Percentiles rank a stretch among this genome's conserved stretches.
Conservation (phyloP, 2,329 filamentous ascomycete genomes). For the Stagonosporopsis cucurbitacearum region DNA sequence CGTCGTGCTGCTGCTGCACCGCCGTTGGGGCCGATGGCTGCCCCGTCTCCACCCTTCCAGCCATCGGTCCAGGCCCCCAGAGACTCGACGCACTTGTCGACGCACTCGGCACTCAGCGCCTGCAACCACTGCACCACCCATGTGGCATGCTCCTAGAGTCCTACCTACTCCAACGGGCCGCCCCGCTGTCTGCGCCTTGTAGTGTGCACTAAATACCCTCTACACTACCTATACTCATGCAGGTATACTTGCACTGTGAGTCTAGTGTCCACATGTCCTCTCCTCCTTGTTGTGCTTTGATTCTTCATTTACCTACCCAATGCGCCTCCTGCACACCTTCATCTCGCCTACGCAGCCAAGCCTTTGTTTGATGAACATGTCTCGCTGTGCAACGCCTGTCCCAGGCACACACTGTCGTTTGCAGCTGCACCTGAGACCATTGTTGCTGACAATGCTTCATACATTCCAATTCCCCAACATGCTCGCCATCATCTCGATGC, state of each 20-base stretch:
- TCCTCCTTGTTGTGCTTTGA: neutral
- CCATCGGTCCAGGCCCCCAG: conserved; percentile 9
- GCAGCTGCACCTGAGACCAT: neutral
- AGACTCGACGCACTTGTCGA: conserved; percentile 6
- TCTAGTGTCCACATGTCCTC: too few species aligned
- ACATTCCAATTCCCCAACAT: neutral
- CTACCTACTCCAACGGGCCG: conserved; percentile 22
- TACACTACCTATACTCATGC: too few species aligned
- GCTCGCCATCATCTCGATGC: neutral
- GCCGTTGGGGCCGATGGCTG: neutral
- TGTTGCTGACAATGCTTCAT: conserved; percentile 2
- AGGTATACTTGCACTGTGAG: too few species aligned
- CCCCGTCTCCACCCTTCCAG: conserved; percentile 2
- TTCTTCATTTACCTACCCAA: conserved; percentile 9
- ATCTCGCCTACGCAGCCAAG: conserved; percentile 9
- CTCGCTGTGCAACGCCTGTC: neutral
- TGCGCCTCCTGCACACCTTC: neutral
- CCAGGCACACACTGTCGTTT: conserved; percentile 2
- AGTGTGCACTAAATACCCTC: neutral
- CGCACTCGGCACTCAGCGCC: too few species aligned
- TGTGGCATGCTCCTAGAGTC: too few species aligned
- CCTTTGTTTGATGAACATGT: neutral
- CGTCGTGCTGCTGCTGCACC: neutral
- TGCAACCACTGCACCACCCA: too few species aligned
- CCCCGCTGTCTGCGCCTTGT: conserved; percentile 20